A percentile compares a stretch with the other conserved stretches of the same genome.
phyloP scores from a whole-genome alignment of 495 filamentous ascomycete species.

The Tuber umbilicatum region DNA sequence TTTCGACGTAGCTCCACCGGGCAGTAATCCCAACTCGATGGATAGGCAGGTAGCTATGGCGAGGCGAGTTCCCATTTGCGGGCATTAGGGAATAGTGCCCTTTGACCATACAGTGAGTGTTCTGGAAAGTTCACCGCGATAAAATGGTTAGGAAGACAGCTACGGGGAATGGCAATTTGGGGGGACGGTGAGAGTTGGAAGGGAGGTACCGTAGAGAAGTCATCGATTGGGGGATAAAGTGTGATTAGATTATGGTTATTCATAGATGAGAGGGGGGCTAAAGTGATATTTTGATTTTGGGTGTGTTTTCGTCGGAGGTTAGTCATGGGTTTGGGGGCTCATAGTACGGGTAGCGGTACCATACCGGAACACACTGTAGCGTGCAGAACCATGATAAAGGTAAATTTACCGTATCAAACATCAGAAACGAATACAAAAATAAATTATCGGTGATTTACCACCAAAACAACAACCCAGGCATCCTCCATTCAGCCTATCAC shows the following conservation, averaged over 20 bases:
- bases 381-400: not conserved
- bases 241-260: not conserved
- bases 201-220: not conserved
- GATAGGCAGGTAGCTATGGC: too few relatives aligned
- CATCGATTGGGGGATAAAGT: not conserved
- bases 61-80: too few relatives aligned
- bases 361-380: not conserved
- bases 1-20: too few relatives aligned
- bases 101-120: too few relatives aligned
- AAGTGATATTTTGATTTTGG: not conserved
- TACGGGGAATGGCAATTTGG: not conserved
- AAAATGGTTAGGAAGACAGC: not conserved
- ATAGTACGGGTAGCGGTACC: too few relatives aligned
- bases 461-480: not conserved
- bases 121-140: not conserved
- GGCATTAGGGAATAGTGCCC: too few relatives aligned
- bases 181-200: not conserved
- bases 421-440: not conserved
- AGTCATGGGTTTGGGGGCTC: too few relatives aligned
- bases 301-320: not conserved
- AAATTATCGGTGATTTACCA: not conserved
- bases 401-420: not conserved
- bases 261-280: not conserved
- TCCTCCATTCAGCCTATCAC: not conserved
- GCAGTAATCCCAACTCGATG: too few relatives aligned